A percentile compares a stretch with the other conserved stretches of the same genome.
phyloP scores from a whole-genome alignment of 345 rosid species.

The Corchorus capsularis region DNA sequence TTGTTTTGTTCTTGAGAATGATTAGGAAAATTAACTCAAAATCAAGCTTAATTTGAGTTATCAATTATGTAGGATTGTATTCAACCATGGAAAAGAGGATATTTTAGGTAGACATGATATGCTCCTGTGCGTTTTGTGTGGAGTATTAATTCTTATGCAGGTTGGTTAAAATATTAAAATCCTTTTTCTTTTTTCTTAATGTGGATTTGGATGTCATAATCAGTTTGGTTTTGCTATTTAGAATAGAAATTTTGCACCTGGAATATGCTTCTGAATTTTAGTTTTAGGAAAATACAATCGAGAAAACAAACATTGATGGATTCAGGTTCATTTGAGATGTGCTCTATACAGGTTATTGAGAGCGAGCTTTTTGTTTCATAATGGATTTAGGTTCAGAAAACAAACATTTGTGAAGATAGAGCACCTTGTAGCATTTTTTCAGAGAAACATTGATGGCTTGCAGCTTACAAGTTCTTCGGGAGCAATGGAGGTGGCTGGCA shows the following conservation, averaged over 20 bases:
- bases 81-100: conserved; percentile 80
- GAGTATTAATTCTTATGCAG: conserved; percentile 95
- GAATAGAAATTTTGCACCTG: neutral
- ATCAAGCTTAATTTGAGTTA: conserved; percentile 15
- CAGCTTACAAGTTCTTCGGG: conserved; percentile 64
- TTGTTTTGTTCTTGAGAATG: neutral
- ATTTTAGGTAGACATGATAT: conserved; percentile 85
- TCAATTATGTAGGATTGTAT: conserved; percentile 68
- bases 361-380: conserved; percentile 51
- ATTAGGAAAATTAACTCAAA: neutral
- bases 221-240: neutral
- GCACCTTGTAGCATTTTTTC: conserved; percentile 88
- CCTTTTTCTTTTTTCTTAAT: neutral
- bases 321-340: too few species aligned
- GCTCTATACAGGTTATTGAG: too few species aligned
- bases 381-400: conserved; percentile 92
- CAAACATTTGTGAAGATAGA: conserved; percentile 88
- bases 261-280: neutral
- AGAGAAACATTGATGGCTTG: conserved; percentile 77
- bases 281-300: neutral
- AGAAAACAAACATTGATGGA: too few species aligned
- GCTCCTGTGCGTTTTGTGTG: conserved; percentile 84
- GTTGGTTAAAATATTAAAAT: conserved; percentile 42
- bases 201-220: too few species aligned
- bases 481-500: conserved; percentile 59